Conservation (phyloP, 129 eudicot species). For the Scalesia atractyloides region DNA sequence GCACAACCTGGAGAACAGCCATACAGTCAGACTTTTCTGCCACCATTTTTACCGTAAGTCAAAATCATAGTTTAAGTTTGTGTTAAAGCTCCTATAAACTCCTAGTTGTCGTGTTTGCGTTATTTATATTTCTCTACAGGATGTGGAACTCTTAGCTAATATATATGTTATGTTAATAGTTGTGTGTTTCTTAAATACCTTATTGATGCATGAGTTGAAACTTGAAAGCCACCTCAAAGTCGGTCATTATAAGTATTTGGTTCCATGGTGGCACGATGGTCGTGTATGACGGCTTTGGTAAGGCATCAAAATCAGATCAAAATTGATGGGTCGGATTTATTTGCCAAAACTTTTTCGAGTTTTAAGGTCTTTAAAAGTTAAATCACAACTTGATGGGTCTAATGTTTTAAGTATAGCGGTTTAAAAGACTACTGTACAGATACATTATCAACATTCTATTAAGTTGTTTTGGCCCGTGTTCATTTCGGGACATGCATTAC, state of each 20-base stretch:
- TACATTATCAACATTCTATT: too few relatives aligned
- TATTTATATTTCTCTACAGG: constrained; percentile 16
- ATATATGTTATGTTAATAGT: constrained; percentile 15
- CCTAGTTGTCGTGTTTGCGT: constrained; percentile 5
- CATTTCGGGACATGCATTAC: too few relatives aligned
- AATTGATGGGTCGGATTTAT: not conserved
- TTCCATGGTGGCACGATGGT: not conserved
- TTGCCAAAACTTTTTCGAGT: not conserved
- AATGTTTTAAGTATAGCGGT: too few relatives aligned
- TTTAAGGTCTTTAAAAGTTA: not conserved
- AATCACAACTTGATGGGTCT: not conserved
- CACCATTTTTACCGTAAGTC: constrained; percentile 50
- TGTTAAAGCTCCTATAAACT: not conserved
- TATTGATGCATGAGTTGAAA: not conserved
- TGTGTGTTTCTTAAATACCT: not conserved
- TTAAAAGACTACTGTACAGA: too few relatives aligned
- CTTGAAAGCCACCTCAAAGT: not conserved
- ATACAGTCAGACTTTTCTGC: constrained; percentile 49
- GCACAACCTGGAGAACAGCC: constrained; percentile 59
- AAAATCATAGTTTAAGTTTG: constrained; percentile 7
- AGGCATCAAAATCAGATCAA: too few relatives aligned
- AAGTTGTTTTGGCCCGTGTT: too few relatives aligned
- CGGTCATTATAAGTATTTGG: not conserved
- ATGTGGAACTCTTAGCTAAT: constrained; percentile 32
- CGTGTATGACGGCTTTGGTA: not conserved